phyloP scores from a whole-genome alignment of 2,329 filamentous ascomycete genomes.

The Pyrenophora seminiperda region DNA sequence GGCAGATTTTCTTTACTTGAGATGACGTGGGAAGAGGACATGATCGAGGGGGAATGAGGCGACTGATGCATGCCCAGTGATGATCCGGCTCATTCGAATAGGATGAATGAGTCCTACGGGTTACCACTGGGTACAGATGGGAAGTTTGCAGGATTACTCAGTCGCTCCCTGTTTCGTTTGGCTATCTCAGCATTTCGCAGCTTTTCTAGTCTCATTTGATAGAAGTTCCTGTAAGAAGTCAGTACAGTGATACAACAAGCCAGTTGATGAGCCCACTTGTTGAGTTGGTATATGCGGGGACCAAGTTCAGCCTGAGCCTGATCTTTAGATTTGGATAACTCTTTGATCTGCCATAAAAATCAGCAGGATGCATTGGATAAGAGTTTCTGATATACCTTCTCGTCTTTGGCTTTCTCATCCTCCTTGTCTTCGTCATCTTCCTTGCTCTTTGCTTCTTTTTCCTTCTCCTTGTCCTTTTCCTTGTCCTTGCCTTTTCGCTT shows the following conservation, averaged over 20 bases:
- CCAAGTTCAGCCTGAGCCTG: slow-evolving; percentile 63
- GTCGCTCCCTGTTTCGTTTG: slow-evolving; percentile 78
- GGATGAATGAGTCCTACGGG: slow-evolving; percentile 23
- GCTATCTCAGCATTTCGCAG: slow-evolving; percentile 78
- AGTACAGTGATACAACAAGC: not conserved
- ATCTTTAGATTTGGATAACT: slow-evolving; percentile 55
- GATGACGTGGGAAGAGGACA: slow-evolving; percentile 6
- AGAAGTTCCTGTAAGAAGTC: slow-evolving; percentile 69
- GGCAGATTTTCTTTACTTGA: slow-evolving; percentile 18
- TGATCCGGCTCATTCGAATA: too few species aligned
- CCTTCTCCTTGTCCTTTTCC: slow-evolving; percentile 67
- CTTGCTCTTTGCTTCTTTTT: slow-evolving; percentile 59
- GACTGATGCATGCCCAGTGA: not conserved
- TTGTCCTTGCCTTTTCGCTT: slow-evolving; percentile 54
- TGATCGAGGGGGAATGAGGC: not conserved
- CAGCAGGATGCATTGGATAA: slow-evolving; percentile 1
- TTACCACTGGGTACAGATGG: slow-evolving; percentile 77
- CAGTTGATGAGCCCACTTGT: slow-evolving; percentile 63
- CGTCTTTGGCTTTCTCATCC: slow-evolving; percentile 67
- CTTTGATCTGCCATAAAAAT: slow-evolving; percentile 48
- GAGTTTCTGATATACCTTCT: slow-evolving; percentile 54
- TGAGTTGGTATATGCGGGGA: slow-evolving; percentile 80
- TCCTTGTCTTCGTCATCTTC: slow-evolving; percentile 68
- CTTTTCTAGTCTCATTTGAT: slow-evolving; percentile 80
- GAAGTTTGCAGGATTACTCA: slow-evolving; percentile 79